phyloP scores from a whole-genome alignment of 148 eudicot genomes.

The Camellia granthamiana region DNA sequence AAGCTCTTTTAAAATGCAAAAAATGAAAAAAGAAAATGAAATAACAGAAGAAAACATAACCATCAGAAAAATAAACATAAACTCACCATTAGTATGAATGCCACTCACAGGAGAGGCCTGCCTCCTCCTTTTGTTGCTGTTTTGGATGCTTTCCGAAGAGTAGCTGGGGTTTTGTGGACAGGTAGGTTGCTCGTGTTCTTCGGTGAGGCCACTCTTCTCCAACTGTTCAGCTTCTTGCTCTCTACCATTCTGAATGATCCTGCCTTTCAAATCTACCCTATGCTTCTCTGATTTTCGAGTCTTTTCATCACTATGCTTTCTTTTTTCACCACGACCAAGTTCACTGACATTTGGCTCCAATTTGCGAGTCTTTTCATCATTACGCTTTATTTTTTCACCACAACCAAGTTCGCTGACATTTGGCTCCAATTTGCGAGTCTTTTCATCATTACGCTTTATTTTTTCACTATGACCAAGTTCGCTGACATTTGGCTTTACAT shows the following conservation, averaged over 20 bases:
- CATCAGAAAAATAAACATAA: neutral
- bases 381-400: no score
- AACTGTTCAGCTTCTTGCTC: constrained; percentile 31
- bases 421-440: constrained; percentile 11
- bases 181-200: constrained; percentile 58
- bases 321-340: no score
- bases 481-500: constrained; percentile 8
- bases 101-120: constrained; percentile 23
- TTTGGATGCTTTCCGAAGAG: constrained; percentile 79
- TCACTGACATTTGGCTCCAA: no score
- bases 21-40: neutral
- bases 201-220: constrained; percentile 71
- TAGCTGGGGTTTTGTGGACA: constrained; percentile 35
- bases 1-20: no score
- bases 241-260: neutral
- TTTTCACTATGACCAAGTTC: constrained; percentile 19
- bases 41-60: neutral
- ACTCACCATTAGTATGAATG: constrained; percentile 42
- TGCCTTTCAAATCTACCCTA: constrained; percentile 11
- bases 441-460: constrained; percentile 15
- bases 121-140: constrained; percentile 66
- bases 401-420: no score
- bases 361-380: no score
- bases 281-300: neutral
- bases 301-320: no score